Conservation (phyloP, 1,139 yeast genomes). For the Arxiozyma bovina region DNA sequence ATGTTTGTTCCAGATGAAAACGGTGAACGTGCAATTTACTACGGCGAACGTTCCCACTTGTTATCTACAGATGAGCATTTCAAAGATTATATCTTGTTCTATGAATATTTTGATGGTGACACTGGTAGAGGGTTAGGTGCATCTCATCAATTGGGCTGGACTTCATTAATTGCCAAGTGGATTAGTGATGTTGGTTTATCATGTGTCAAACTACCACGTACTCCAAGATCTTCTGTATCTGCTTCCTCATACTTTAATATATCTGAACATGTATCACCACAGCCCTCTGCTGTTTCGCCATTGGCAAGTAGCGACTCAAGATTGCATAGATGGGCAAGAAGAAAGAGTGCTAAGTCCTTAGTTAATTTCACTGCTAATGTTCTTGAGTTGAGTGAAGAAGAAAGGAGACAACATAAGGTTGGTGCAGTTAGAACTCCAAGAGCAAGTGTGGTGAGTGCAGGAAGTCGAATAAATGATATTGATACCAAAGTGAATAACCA, state of each 20-base stretch:
- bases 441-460: conserved; percentile 15
- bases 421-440: conserved; percentile 23
- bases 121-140: conserved; percentile 94
- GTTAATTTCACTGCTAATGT: conserved; percentile 59
- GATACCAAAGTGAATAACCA: not conserved
- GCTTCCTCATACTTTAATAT: conserved; percentile 7
- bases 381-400: conserved; percentile 59
- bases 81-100: conserved; percentile 70
- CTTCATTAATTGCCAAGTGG: conserved; percentile 87
- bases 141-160: conserved; percentile 96
- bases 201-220: conserved; percentile 43
- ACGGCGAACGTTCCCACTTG: conserved; percentile 44
- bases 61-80: conserved; percentile 65
- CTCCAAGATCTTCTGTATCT: conserved; percentile 33
- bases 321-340: conserved; percentile 40
- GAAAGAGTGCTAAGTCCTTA: conserved; percentile 64
- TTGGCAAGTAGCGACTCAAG: conserved; percentile 8
- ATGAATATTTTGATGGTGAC: conserved; percentile 91
- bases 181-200: conserved; percentile 85
- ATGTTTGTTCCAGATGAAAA: conserved; percentile 64
- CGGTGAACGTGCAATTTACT: conserved; percentile 75
- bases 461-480: conserved; percentile 9
- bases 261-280: conserved; percentile 6
- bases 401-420: conserved; percentile 29
- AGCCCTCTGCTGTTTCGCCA: conserved; percentile 8